Evolutionary conservation across 371 early-diverging fungal species (phyloP).

Genomic region (Mortierella sp.): DNA sequence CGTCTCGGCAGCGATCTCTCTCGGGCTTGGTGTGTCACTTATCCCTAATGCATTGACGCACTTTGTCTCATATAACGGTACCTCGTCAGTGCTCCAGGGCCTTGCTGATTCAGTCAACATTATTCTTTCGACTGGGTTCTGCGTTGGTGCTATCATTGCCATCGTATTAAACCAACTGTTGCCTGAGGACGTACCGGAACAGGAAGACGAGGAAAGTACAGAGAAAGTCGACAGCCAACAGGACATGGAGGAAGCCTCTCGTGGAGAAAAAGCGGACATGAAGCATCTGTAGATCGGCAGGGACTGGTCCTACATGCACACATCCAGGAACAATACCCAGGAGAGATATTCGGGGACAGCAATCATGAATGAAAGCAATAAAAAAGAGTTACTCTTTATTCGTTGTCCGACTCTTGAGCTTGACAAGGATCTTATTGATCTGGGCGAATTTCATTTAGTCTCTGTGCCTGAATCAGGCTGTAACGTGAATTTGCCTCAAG

Average conservation of each 20-base stretch:
- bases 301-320: too few relatives aligned
- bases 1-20: slow-evolving; percentile 45
- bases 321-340: too few relatives aligned
- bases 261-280: slow-evolving; percentile 38
- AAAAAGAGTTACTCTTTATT: too few relatives aligned
- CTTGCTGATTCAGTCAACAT: slow-evolving; percentile 67
- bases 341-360: too few relatives aligned
- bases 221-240: slow-evolving; percentile 33
- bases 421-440: too few relatives aligned
- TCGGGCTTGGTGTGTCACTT: slow-evolving; percentile 68
- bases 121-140: slow-evolving; percentile 66
- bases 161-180: slow-evolving; percentile 64
- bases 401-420: too few relatives aligned
- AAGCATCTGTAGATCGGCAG: slow-evolving; percentile 28
- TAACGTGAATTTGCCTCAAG: too few relatives aligned
- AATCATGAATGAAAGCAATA: too few relatives aligned
- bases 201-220: slow-evolving; percentile 21
- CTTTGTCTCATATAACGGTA: slow-evolving; percentile 65
- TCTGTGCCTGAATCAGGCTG: too few relatives aligned
- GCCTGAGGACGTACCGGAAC: slow-evolving; percentile 39
- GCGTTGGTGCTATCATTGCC: slow-evolving; percentile 62
- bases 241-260: slow-evolving; percentile 46
- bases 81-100: slow-evolving; percentile 53
- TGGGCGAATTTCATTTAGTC: too few relatives aligned
- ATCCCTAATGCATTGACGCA: slow-evolving; percentile 68